A percentile compares a stretch with the other conserved stretches of the same genome.
Conservation (phyloP, 1,139 yeast genomes). For the Pichia kudriavzevii region DNA sequence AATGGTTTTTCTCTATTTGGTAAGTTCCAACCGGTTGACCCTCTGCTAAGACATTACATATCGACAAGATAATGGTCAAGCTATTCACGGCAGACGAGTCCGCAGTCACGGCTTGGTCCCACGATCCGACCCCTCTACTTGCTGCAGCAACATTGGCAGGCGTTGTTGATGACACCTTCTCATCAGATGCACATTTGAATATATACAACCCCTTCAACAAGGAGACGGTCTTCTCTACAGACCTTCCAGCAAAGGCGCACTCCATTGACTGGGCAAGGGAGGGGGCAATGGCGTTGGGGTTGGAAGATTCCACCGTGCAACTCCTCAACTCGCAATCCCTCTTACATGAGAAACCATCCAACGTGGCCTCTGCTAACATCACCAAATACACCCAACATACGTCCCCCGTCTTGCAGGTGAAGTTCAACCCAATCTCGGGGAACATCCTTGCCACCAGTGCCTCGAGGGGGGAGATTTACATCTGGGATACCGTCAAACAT, state of each 20-base stretch:
- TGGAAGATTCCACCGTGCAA: conserved; percentile 74
- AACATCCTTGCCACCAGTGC: conserved; percentile 85
- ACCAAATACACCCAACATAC: conserved; percentile 52
- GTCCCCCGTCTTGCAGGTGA: conserved; percentile 65
- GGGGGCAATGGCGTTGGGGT: conserved; percentile 76
- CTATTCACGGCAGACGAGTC: conserved; percentile 78
- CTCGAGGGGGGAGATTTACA: conserved; percentile 71
- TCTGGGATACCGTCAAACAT: conserved; percentile 76
- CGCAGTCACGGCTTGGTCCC: conserved; percentile 94
- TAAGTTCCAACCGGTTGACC: no score
- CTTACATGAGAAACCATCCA: conserved; percentile 25
- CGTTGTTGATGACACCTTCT: conserved; percentile 82
- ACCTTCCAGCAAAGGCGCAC: conserved; percentile 50
- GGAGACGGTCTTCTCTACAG: background rate
- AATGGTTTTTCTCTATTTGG: no score
- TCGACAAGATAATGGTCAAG: conserved; percentile 71
- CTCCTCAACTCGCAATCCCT: conserved; percentile 61
- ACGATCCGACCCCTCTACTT: conserved; percentile 60
- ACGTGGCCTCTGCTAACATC: conserved; percentile 36
- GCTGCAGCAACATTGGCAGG: conserved; percentile 95
- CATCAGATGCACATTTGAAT: conserved; percentile 68
- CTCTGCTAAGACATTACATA: no score
- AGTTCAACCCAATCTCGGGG: conserved; percentile 68
- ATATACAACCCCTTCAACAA: conserved; percentile 59
- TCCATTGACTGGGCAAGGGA: conserved; percentile 83